Conservation (phyloP, 2,329 filamentous ascomycete species). For the Sporothrix dimorphospora region DNA sequence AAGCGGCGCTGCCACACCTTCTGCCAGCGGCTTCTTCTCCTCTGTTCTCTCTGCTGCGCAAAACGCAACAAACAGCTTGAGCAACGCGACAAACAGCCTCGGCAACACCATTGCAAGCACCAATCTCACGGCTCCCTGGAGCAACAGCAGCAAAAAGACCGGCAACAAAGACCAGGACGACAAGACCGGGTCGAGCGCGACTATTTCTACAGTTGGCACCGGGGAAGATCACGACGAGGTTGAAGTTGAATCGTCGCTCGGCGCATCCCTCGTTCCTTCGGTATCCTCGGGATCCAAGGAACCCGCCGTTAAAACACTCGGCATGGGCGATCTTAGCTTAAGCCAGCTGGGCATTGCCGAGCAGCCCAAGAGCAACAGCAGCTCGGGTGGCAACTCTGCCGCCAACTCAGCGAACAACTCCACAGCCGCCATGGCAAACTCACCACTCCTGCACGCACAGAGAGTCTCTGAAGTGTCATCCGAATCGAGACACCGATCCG, state of each 20-base stretch:
- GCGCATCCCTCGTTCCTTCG: constrained; percentile 40
- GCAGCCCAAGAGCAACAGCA: constrained; percentile 17
- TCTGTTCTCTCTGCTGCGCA: constrained; percentile 91
- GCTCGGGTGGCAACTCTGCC: neutral
- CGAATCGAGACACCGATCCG: constrained; percentile 57
- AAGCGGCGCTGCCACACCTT: constrained; percentile 54
- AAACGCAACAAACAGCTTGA: constrained; percentile 79
- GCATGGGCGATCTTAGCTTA: constrained; percentile 84
- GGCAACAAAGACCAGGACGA: constrained; percentile 26
- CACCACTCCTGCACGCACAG: constrained; percentile 1
- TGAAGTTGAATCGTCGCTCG: constrained; percentile 48
- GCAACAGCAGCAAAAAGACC: constrained; percentile 41
- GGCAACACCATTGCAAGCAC: constrained; percentile 52
- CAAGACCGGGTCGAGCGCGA: constrained; percentile 12
- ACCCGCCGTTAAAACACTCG: constrained; percentile 84
- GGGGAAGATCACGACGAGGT: constrained; percentile 40
- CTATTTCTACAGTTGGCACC: constrained; percentile 36
- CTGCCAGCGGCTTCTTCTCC: constrained; percentile 81
- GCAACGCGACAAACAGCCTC: constrained; percentile 63
- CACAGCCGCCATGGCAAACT: constrained; percentile 42
- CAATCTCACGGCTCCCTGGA: constrained; percentile 54
- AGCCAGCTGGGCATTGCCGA: constrained; percentile 83
- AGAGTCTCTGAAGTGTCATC: constrained; percentile 52
- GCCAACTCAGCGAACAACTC: neutral
- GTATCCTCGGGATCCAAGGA: constrained; percentile 60